Evolutionary conservation across 257 asterid species (phyloP), one percentile per base, ranked within the genome.

Genomic region (Solanum sejunctum): DNA sequence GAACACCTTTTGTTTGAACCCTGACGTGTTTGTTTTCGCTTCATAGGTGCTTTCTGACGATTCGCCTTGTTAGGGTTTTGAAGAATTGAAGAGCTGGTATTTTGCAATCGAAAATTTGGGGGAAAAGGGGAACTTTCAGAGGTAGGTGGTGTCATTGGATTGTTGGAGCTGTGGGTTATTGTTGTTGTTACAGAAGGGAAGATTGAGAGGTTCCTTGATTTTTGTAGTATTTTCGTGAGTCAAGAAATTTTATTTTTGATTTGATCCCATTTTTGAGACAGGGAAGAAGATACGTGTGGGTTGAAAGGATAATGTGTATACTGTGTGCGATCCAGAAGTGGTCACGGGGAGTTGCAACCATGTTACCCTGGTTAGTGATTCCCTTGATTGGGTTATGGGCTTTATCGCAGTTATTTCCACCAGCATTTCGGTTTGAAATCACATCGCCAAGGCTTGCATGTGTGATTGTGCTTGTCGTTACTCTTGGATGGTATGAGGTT

Each of bases 311-410:
- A 95, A 97, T 97, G 99, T 97, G 99, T 91, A 97, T 97, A 97
- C 93, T 97, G 69, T 97, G 99, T 80, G 95, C 93, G 88, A 90
- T 95, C 93, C 99, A 95, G 91, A 95, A 91, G 95, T 95, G 98
- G 97, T 95, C 99, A 47, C 90, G 98, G 85, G 92, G 94, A 88
- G 90, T 94, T 88, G 98, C 98, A 88, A 95, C 99, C 93, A 97
- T 97, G 98, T 84, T 97, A 92, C 99, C 99, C 77, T 97, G 99
- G 99, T 89, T 96, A 91, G 98, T 94, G 84, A 92, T 96, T 88
- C 99, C 99, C 81, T 94, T 96, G 82, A 93, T 97, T 88, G 98
- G 96, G 80, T 89, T 95, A 39, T 97, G 98, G 99, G 98, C 96
- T 72, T 83, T 97, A 87, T 97, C 99, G 0, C 99, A 97, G 93